These are phyloP conservation scores for Vaccinium corymbosum DNA, from an alignment of 148 eudicot genomes.

Conservation along the genomic window DNA sequence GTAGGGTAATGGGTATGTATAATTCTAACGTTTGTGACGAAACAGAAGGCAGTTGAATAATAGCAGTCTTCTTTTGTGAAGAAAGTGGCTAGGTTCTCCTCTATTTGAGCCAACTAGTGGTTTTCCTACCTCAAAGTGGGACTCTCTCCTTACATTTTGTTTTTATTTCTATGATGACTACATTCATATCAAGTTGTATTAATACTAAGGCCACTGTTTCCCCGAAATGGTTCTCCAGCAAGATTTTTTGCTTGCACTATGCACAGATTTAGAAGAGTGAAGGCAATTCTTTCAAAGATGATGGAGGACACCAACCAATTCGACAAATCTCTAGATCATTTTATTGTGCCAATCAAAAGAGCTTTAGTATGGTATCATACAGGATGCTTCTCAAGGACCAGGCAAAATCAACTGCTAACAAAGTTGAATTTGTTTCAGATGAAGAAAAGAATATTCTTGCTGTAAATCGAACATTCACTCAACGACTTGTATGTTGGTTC, in stretches of 20 bases:
- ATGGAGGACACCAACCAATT: background rate
- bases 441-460: background rate
- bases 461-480: background rate
- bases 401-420: background rate
- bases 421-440: background rate
- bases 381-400: background rate
- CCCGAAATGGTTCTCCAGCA: background rate
- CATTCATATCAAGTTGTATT: background rate
- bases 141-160: background rate
- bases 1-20: too few species aligned
- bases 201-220: background rate
- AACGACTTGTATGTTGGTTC: background rate
- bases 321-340: background rate
- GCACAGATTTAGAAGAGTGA: background rate
- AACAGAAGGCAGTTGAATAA: background rate
- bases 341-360: background rate
- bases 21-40: too few species aligned
- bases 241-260: background rate
- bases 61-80: background rate
- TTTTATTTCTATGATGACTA: background rate
- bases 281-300: background rate
- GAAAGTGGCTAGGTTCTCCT: background rate
- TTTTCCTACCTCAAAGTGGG: background rate
- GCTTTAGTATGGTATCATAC: background rate
- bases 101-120: background rate